These are phyloP conservation scores for Termitomyces sp. DNA, from an alignment of 768 basidiomycete species.

Conservation along the genomic window DNA sequence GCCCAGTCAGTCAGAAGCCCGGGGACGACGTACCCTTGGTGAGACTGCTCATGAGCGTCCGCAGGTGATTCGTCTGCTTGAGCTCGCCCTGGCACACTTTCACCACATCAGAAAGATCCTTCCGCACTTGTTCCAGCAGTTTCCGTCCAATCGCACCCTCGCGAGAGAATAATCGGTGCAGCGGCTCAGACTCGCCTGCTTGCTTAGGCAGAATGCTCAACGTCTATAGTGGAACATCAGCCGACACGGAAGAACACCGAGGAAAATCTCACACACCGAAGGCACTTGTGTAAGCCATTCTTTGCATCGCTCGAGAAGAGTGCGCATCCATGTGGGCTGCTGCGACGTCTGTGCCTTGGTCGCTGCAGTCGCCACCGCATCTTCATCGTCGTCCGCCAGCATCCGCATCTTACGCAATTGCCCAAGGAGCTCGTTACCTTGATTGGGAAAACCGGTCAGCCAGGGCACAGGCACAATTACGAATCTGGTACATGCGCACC, in stretches of 20 bases:
- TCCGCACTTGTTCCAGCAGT: slow-evolving; percentile 73
- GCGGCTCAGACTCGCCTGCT: slow-evolving; percentile 71
- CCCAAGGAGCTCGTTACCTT: slow-evolving; percentile 76
- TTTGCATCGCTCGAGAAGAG: slow-evolving; percentile 71
- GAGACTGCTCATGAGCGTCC: slow-evolving; percentile 84
- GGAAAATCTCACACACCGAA: slow-evolving; percentile 39
- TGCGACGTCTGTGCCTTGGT: slow-evolving; percentile 62
- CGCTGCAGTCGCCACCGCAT: slow-evolving; percentile 43
- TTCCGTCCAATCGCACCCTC: slow-evolving; percentile 79
- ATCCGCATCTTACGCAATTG: slow-evolving; percentile 94
- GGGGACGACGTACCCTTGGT: slow-evolving; percentile 65
- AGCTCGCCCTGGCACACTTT: slow-evolving; percentile 82
- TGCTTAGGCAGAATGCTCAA: slow-evolving; percentile 64
- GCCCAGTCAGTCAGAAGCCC: background rate
- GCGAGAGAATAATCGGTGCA: slow-evolving; percentile 84
- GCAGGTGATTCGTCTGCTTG: slow-evolving; percentile 95
- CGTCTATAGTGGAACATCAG: slow-evolving; percentile 33
- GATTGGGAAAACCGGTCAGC: slow-evolving; percentile 5
- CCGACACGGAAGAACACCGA: slow-evolving; percentile 3
- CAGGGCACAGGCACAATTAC: slow-evolving; percentile 2
- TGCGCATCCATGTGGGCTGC: slow-evolving; percentile 93
- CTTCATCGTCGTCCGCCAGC: slow-evolving; percentile 82
- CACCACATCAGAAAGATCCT: slow-evolving; percentile 76
- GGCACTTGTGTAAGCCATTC: slow-evolving; percentile 83
- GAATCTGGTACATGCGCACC: slow-evolving; percentile 42